Evolutionary conservation across 2,329 filamentous ascomycete species (phyloP).

Genomic region (Chaetothyriales sp.): DNA sequence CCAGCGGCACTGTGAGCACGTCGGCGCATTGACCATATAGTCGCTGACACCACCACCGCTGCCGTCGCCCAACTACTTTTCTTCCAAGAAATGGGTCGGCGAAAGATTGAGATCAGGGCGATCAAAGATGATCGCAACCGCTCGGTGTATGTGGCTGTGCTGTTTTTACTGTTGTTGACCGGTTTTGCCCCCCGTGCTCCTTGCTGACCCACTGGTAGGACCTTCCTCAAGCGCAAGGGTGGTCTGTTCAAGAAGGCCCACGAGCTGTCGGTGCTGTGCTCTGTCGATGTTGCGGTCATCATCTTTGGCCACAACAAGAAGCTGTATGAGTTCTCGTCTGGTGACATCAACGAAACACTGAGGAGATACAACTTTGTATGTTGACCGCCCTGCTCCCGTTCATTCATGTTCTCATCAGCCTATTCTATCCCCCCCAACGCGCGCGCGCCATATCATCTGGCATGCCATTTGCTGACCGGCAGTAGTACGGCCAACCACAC

Average conservation of each 20-base stretch:
- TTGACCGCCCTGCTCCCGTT: slow-evolving; percentile 21
- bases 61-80: slow-evolving; percentile 4
- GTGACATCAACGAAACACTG: slow-evolving; percentile 83
- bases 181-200: slow-evolving; percentile 1
- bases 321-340: slow-evolving; percentile 91
- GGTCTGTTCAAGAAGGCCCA: slow-evolving; percentile 99
- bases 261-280: slow-evolving; percentile 93
- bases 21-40: background rate
- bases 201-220: slow-evolving; percentile 38
- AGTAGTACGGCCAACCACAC: slow-evolving; percentile 74
- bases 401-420: too few relatives aligned
- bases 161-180: background rate
- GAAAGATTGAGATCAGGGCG: slow-evolving; percentile 99
- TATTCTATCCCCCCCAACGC: too few relatives aligned
- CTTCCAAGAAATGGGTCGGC: slow-evolving; percentile 84
- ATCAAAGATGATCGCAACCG: slow-evolving; percentile 98
- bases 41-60: background rate
- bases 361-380: slow-evolving; percentile 79
- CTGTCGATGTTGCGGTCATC: slow-evolving; percentile 94
- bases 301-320: slow-evolving; percentile 99
- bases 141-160: slow-evolving; percentile 60
- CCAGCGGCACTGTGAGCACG: background rate
- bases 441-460: background rate
- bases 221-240: slow-evolving; percentile 96
- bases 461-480: slow-evolving; percentile 4